phyloP scores from a whole-genome alignment of 2,329 filamentous ascomycete species.

The Phoma herbarum region DNA sequence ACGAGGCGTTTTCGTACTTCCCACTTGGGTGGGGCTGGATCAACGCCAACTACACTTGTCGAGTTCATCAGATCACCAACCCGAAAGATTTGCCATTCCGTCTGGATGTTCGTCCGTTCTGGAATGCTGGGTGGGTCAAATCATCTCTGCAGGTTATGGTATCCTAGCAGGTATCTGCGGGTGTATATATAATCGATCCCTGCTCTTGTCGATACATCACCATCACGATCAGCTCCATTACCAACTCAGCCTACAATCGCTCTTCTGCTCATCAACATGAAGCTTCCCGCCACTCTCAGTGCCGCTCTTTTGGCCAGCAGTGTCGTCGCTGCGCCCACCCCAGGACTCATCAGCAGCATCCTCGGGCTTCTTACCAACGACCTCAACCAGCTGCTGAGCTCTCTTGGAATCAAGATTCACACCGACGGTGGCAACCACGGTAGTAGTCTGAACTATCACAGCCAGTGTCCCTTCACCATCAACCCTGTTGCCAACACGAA shows the following conservation, averaged over 20 bases:
- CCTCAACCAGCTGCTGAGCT: constrained; percentile 13
- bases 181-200: constrained; percentile 3
- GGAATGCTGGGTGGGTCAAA: background rate
- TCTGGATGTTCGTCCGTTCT: constrained; percentile 1
- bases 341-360: constrained; percentile 16
- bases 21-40: constrained; percentile 1
- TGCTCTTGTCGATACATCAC: background rate
- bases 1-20: background rate
- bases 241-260: background rate
- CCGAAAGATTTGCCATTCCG: constrained; percentile 1
- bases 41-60: background rate
- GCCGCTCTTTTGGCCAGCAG: constrained; percentile 8
- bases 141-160: constrained; percentile 4
- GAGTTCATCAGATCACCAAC: background rate
- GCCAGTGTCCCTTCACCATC: constrained; percentile 14
- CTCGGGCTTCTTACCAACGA: constrained; percentile 12
- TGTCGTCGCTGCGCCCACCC: constrained; percentile 13
- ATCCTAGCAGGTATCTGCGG: background rate
- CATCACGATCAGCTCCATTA: constrained; percentile 3
- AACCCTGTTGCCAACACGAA: background rate
- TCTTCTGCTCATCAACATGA: constrained; percentile 4
- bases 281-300: constrained; percentile 5
- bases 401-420: constrained; percentile 13
- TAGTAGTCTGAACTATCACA: constrained; percentile 5
- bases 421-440: constrained; percentile 7